Evolutionary conservation across 2,329 filamentous ascomycete genomes (phyloP), one percentile per base, ranked within the genome.

Genomic region (Teratosphaeria destructans): DNA sequence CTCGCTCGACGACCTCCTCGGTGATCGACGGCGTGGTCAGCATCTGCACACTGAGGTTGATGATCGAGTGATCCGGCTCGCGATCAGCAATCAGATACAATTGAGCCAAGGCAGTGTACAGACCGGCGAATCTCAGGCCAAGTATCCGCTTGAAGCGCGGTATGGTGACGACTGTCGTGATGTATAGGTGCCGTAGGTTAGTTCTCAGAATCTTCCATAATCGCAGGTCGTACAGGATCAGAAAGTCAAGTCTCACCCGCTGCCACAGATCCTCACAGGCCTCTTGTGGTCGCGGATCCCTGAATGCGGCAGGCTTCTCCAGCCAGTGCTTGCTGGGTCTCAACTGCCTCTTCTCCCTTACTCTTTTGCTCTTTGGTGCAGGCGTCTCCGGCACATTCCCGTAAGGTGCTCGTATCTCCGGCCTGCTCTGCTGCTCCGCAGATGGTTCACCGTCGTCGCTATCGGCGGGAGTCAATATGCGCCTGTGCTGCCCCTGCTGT

Each of bases 31-130:
- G 92, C 0, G 94, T 96, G 0, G 94, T 99, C 63, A 99, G 79
- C 84, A 99, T 95, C 71, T 99, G 94, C 34, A 97, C 78, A 4
- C 93, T 97, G 43, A 99, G 83, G 71, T 96, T 96, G 79, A 99
- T 96, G 70, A 99, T 97, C 11, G 93, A 97, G 74, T 97, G 93
- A 70, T 99, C 94, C 2, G 94, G 94, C 72, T 99, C 94, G 64
- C 94, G 83, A 71, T 99, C 94, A 14, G 93, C 93, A 64, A 99
- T 94, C 34, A 99, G 82, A 72, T 97, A 99, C 3, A 99, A 79
- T 72, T 99, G 93, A 5, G 94, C 92, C 55, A 99, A 78, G 2
- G 89, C 89, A 1, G 94, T 97, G 75, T 99, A 99, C 3, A 99
- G 80, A 0, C 91, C 93, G 57, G 95, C 90, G 72, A 99, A 95